phyloP scores from a whole-genome alignment of 495 filamentous ascomycete species.

The Cercophora scortea region DNA sequence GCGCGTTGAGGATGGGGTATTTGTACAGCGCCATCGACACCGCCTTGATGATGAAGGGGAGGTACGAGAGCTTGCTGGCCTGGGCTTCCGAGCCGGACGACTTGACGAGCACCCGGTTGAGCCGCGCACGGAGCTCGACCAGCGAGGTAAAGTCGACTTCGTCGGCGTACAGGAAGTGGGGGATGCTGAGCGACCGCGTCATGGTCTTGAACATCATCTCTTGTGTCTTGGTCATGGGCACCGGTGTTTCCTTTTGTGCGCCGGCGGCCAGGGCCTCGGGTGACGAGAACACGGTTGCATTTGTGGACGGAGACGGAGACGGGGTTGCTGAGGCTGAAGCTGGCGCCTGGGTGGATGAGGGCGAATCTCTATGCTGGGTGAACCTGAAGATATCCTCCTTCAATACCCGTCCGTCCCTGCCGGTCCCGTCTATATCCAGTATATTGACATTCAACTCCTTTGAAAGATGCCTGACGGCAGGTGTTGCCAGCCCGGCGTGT shows the following conservation, averaged over 20 bases:
- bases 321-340: conserved; percentile 21
- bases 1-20: conserved; percentile 82
- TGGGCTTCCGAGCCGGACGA: conserved; percentile 28
- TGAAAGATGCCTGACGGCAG: conserved; percentile 81
- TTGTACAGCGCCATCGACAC: conserved; percentile 74
- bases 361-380: conserved; percentile 35
- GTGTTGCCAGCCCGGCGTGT: conserved; percentile 71
- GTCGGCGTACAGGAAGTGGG: conserved; percentile 89
- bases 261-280: conserved; percentile 13
- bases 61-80: conserved; percentile 64
- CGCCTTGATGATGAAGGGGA: conserved; percentile 95
- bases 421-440: conserved; percentile 68
- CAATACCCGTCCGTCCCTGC: conserved; percentile 82
- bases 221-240: conserved; percentile 70
- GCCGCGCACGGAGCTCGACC: conserved; percentile 55
- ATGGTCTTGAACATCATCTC: conserved; percentile 97
- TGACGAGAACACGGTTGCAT: conserved; percentile 5
- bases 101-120: conserved; percentile 51
- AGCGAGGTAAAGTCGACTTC: conserved; percentile 72
- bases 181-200: conserved; percentile 83
- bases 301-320: neutral
- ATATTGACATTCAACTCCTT: conserved; percentile 74
- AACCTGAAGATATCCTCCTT: conserved; percentile 92
- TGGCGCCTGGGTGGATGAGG: conserved; percentile 28
- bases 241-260: conserved; percentile 55